Percentiles rank a stretch among this genome's conserved stretches.
Evolutionary conservation across 148 eudicot species (phyloP).

Genomic region (Rhododendron molle): DNA sequence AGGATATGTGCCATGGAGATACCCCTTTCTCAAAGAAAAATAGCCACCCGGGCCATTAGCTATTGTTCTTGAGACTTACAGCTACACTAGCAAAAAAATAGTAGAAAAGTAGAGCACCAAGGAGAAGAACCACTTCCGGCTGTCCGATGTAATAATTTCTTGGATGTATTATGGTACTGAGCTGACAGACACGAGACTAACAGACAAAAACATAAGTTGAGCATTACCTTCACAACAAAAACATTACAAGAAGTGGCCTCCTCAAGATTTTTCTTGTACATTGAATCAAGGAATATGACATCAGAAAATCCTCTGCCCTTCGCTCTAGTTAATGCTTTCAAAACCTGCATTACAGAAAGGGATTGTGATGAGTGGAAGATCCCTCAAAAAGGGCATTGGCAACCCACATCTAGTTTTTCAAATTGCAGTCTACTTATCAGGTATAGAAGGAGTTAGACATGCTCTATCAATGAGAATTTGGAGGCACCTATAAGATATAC

Average conservation of each 20-base stretch:
- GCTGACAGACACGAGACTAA: background rate
- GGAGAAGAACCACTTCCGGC: background rate
- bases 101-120: background rate
- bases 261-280: conserved; percentile 57
- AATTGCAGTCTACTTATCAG: background rate
- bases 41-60: background rate
- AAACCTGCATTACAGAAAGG: conserved; percentile 32
- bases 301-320: conserved; percentile 79
- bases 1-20: background rate
- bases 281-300: conserved; percentile 82
- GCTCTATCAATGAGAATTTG: background rate
- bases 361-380: background rate
- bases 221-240: conserved; percentile 77
- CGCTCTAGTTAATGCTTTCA: conserved; percentile 62
- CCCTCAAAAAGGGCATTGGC: background rate
- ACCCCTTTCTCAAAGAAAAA: background rate
- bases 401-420: background rate
- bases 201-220: background rate
- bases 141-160: background rate
- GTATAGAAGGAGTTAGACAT: background rate
- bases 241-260: conserved; percentile 84
- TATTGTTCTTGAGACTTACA: background rate
- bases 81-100: background rate
- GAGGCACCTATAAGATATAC: background rate
- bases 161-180: background rate